Evolutionary conservation across 192 early-diverging fungal species (phyloP).

Genomic region (Coemansia sp.): DNA sequence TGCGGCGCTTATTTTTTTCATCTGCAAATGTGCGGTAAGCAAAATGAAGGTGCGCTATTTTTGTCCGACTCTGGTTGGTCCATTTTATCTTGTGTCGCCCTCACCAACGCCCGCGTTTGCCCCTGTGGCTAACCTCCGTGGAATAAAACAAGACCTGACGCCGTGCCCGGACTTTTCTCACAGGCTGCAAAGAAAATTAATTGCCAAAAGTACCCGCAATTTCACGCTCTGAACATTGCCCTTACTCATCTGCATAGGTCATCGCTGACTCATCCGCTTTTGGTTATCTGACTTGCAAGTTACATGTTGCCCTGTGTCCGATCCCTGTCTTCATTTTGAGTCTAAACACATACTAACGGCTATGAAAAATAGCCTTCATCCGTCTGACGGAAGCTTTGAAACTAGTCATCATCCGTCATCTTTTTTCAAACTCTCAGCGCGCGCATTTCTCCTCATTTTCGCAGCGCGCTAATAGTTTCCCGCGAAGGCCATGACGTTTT

Average conservation of each 20-base stretch:
- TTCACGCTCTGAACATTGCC: background rate
- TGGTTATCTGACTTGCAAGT: background rate
- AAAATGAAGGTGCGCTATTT: conserved; percentile 2
- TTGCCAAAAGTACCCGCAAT: background rate
- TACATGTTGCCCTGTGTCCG: background rate
- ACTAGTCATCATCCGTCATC: background rate
- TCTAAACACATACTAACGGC: background rate
- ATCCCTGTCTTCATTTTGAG: conserved; percentile 2
- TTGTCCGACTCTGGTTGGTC: background rate
- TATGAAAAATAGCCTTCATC: background rate
- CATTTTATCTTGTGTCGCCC: background rate
- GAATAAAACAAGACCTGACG: background rate
- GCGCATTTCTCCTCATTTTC: background rate
- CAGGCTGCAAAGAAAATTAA: background rate
- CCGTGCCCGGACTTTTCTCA: background rate
- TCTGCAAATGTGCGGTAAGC: background rate
- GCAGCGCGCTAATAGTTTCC: too few species aligned
- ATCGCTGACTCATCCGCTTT: background rate
- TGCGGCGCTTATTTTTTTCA: background rate
- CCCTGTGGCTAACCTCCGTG: too few species aligned
- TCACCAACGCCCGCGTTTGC: background rate
- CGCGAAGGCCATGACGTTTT: background rate
- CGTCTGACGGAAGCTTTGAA: background rate
- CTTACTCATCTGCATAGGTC: background rate
- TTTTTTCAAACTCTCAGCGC: background rate